Base-by-base conservation (phyloP, 257 asterid species). In the Prunella vulgaris region DNA sequence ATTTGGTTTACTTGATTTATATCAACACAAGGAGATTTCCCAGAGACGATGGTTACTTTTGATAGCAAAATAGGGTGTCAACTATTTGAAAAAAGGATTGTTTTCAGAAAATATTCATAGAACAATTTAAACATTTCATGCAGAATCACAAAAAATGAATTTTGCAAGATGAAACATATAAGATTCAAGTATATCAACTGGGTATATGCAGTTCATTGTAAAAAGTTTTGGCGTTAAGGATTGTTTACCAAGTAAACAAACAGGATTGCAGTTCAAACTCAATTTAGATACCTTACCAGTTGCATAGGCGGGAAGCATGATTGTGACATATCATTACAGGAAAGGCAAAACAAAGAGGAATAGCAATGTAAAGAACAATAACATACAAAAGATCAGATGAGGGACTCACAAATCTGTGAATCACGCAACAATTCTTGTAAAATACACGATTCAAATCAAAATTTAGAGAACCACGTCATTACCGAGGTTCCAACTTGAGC, bases 401-500 rank as follows among this genome's bases (percentile, higher is more conserved):
- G 18, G 60, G 35, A 54, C 40, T 49, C 27, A 40, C 22, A 42
- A 18, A 57, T 51, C 37, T 52, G 57, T 21, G 33, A 72, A 62
- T 61, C 52, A 56, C 27, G 40, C 20, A 3, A 33, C 22, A 53
- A 59, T 7, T 69, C 51, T 14, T 33, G 10, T 28, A 40, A 30
- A 3, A 28, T 24, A 65, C 4, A 52, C 14, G 4, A 69, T 68
- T 38, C 72, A 58, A 58, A 77, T 54, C 46, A 51, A 69, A 66
- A 59, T 60, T 22, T 17, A 72, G 77, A 69, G 32, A 40, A 60
- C 6, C 10, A 44, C n/a, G 60, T 17, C 54, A 80, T 83, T 90
- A 93, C 98, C 87, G 98, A 93, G 61, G 90, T 76, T 78, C 97
- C 98, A 59, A 88, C 98, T 93, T 93, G 98, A 66, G 89, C 87